These are phyloP conservation scores for Fusarium virguliforme DNA, from an alignment of 2,329 filamentous ascomycete genomes.

Conservation along the genomic window DNA sequence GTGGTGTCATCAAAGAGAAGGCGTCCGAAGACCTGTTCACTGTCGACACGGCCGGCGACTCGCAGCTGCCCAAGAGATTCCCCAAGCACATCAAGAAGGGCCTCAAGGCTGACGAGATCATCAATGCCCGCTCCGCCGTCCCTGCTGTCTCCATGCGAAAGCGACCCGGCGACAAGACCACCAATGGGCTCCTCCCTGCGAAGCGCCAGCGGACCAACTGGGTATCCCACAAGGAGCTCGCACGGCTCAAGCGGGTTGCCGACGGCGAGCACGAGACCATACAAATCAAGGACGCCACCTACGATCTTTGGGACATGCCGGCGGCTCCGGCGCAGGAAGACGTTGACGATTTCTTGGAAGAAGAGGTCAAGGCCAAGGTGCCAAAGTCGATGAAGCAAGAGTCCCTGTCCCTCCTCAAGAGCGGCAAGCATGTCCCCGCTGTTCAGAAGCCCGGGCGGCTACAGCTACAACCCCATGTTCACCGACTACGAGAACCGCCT, in stretches of 20 bases:
- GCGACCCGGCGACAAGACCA: conserved; percentile 78
- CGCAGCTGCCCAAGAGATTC: conserved; percentile 74
- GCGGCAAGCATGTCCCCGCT: conserved; percentile 83
- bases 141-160: conserved; percentile 86
- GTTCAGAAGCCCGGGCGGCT: conserved; percentile 87
- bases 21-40: conserved; percentile 87
- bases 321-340: conserved; percentile 58
- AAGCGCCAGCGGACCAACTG: conserved; percentile 86
- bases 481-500: conserved; percentile 87
- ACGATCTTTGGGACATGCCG: conserved; percentile 83
- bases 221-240: conserved; percentile 87
- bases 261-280: conserved; percentile 77
- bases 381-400: conserved; percentile 83
- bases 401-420: conserved; percentile 86
- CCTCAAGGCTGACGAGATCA: conserved; percentile 92
- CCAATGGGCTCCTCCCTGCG: conserved; percentile 79
- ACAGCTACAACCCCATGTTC: conserved; percentile 93
- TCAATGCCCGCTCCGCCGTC: conserved; percentile 86
- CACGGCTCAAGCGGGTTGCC: conserved; percentile 83
- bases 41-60: conserved; percentile 82
- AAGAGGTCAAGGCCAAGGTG: conserved; percentile 76
- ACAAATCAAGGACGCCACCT: conserved; percentile 73
- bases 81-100: conserved; percentile 80
- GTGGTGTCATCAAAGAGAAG: conserved; percentile 89
- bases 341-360: conserved; percentile 73